These are phyloP conservation scores for Alternaria panax DNA, from an alignment of 2,329 filamentous ascomycete species.

Conservation along the genomic window DNA sequence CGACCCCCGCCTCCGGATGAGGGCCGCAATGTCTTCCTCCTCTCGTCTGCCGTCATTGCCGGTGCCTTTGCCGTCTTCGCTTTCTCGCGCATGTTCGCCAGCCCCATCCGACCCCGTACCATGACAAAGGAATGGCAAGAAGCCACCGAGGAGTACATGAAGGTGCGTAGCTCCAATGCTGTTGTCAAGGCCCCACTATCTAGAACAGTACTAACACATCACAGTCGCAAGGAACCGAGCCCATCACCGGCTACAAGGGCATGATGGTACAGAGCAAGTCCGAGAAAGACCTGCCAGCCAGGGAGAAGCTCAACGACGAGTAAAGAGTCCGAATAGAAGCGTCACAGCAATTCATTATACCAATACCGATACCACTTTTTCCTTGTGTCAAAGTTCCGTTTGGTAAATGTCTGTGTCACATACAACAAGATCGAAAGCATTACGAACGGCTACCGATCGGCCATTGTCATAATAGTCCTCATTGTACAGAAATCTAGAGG, in stretches of 20 bases:
- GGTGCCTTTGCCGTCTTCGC: conserved; percentile 76
- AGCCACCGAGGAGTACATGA: conserved; percentile 90
- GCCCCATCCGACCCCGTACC: conserved; percentile 72
- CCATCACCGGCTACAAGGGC: conserved; percentile 51
- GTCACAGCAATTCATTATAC: conserved; percentile 38
- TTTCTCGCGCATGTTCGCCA: conserved; percentile 72
- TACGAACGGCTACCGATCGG: conserved; percentile 33
- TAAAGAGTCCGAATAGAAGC: conserved; percentile 32
- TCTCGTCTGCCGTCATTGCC: conserved; percentile 72
- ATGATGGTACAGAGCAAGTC: conserved; percentile 52
- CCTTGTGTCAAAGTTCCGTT: conserved; percentile 47
- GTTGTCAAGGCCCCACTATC: background rate
- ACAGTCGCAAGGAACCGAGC: conserved; percentile 49
- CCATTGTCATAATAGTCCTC: conserved; percentile 49
- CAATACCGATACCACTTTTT: conserved; percentile 44
- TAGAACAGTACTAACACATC: conserved; percentile 23
- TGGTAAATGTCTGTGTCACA: conserved; percentile 49
- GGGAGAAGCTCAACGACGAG: conserved; percentile 43
- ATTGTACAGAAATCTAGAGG: conserved; percentile 50
- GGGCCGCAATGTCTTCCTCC: conserved; percentile 77
- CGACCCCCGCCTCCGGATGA: conserved; percentile 84
- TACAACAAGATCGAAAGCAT: conserved; percentile 37
- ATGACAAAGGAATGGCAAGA: conserved; percentile 99
- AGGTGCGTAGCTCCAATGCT: conserved; percentile 65
- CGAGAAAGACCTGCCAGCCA: conserved; percentile 38